Conservation (phyloP, 2,329 filamentous ascomycete genomes). For the Monilinia aucupariae region DNA sequence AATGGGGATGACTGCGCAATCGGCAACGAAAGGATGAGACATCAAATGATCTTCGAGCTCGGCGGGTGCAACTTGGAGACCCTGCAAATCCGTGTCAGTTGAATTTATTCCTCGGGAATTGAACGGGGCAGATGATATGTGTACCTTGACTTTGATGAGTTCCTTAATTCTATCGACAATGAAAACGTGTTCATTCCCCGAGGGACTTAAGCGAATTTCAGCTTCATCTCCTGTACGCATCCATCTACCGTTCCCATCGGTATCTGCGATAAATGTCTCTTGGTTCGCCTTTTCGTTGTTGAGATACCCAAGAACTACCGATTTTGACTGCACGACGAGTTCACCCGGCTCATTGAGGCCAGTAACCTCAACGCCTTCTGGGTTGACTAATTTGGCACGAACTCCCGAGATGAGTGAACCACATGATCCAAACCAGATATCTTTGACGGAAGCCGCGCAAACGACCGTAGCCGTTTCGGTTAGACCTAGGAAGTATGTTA, state of each 20-base stretch:
- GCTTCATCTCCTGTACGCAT: slow-evolving; percentile 77
- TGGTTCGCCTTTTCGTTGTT: slow-evolving; percentile 78
- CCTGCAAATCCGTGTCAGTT: slow-evolving; percentile 37
- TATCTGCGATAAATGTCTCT: slow-evolving; percentile 66
- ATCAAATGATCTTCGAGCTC: slow-evolving; percentile 78
- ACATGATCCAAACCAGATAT: slow-evolving; percentile 66
- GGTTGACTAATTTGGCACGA: slow-evolving; percentile 60
- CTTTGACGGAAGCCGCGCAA: slow-evolving; percentile 51
- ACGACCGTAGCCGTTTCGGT: slow-evolving; percentile 74
- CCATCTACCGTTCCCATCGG: slow-evolving; percentile 63
- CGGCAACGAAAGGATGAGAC: slow-evolving; percentile 66
- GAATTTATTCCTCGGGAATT: too few relatives aligned
- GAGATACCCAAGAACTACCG: slow-evolving; percentile 75
- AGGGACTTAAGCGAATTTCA: slow-evolving; percentile 56
- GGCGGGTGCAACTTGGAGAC: slow-evolving; percentile 75
- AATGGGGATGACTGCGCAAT: slow-evolving; percentile 73
- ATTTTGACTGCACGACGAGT: slow-evolving; percentile 70
- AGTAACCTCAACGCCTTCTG: slow-evolving; percentile 65
- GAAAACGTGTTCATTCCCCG: slow-evolving; percentile 73
- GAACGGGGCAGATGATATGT: slow-evolving; percentile 21
- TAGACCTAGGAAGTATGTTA: slow-evolving; percentile 45
- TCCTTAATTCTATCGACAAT: slow-evolving; percentile 80
- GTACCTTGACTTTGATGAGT: slow-evolving; percentile 71
- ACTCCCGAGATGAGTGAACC: slow-evolving; percentile 63
- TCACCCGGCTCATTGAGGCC: slow-evolving; percentile 67